phyloP scores from a whole-genome alignment of 2,329 filamentous ascomycete genomes.

The Cladobotryum mycophilum region DNA sequence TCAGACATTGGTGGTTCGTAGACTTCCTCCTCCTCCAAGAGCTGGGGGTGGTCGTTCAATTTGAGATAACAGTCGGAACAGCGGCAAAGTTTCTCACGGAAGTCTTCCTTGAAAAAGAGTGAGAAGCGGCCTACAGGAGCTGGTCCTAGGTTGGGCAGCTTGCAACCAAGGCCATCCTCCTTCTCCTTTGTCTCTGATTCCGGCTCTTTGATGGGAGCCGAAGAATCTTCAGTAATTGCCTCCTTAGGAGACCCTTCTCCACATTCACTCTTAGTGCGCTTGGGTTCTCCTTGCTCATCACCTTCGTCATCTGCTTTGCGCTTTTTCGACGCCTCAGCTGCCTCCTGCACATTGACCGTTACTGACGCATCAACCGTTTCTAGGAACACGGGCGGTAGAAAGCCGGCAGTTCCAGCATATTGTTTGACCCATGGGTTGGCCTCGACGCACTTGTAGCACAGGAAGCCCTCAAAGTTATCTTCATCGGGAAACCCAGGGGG shows the following conservation, averaged over 20 bases:
- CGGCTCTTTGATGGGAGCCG: not conserved
- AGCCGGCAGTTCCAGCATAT: constrained; percentile 75
- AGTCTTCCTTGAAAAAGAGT: constrained; percentile 73
- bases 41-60: constrained; percentile 65
- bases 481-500: constrained; percentile 84
- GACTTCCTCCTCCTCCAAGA: constrained; percentile 88
- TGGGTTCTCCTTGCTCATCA: constrained; percentile 32
- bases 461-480: constrained; percentile 80
- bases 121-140: constrained; percentile 59
- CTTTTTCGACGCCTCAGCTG: constrained; percentile 45
- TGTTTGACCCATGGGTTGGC: constrained; percentile 85
- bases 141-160: constrained; percentile 52
- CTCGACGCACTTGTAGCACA: constrained; percentile 91
- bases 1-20: constrained; percentile 87
- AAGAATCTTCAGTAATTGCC: constrained; percentile 3
- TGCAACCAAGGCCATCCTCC: constrained; percentile 40
- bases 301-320: constrained; percentile 57
- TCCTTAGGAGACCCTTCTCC: constrained; percentile 2
- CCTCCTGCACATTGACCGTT: not conserved
- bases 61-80: constrained; percentile 74
- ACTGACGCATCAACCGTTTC: constrained; percentile 13
- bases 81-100: constrained; percentile 76
- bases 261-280: constrained; percentile 46
- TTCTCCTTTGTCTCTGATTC: not conserved
- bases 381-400: constrained; percentile 65